Base-by-base conservation (phyloP, 805 yeast species). In the Wickerhamiella brachini region DNA sequence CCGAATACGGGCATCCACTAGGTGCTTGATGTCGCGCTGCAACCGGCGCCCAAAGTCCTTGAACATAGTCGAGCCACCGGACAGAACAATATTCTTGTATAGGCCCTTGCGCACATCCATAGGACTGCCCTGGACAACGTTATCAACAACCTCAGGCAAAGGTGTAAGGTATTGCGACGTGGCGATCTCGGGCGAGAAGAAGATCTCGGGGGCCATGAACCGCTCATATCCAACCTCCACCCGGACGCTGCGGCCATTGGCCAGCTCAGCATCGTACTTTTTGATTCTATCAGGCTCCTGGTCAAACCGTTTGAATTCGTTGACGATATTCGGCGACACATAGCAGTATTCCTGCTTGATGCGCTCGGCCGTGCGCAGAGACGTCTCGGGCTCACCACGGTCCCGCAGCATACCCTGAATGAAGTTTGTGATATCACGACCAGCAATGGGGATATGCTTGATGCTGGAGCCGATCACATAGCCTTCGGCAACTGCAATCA, bases 41-140 rank as follows among this genome's bases (percentile, higher is more conserved):
- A 93, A 75, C 70, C 99, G 80, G 71, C 97, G 84, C 45, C 97
- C 97, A 64, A 93, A 93, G 67, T 93, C 97, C 65, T 88, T 88
- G 70, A 93, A 93, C 98, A 93, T 93, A 9, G 98, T 93, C 1
- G 97, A 88, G 45, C 98, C 99, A 62, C 98, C 98, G 50, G 95
- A 83, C 51, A 93, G 75, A 18, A 93, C 99, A 64, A 93, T 93
- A 69, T 93, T 93, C 69, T 83, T 86, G 72, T 93, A 93, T 53
- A 93, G 76, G 53, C 94, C 95, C 70, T 93, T 90, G 70, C 99
- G 85, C 41, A 93, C 98, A 72, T 93, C 99, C 58, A 93, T 89
- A 52, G 99, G 99, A 48, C 95, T 81, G 12, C 90, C 76, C 71
- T 90, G 97, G 58, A 93, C 89, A 15, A 90, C 97, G 59, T 80